Conservation (phyloP, 257 asterid genomes). For the Avicennia marina region DNA sequence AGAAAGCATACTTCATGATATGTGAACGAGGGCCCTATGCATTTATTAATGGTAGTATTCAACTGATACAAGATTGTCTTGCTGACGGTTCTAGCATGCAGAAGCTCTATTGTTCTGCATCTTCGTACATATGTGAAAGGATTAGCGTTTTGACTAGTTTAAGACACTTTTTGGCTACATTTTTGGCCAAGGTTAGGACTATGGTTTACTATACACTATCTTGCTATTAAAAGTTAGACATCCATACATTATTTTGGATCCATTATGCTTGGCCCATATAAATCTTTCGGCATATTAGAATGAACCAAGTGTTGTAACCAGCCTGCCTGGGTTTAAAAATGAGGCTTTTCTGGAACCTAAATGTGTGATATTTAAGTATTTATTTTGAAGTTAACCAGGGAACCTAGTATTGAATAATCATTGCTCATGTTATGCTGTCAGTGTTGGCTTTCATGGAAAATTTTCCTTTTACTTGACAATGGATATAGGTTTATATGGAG, state of each 20-base stretch:
- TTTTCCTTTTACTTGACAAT: conserved; percentile 15
- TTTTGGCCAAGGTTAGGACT: conserved; percentile 80
- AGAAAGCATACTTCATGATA: conserved; percentile 82
- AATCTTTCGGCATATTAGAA: neutral
- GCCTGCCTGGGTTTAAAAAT: neutral
- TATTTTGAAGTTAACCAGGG: too few species aligned
- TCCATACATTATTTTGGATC: too few species aligned
- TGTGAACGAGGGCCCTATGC: conserved; percentile 91
- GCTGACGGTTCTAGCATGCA: conserved; percentile 69
- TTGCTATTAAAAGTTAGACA: too few species aligned
- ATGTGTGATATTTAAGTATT: too few species aligned
- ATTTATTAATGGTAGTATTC: conserved; percentile 67
- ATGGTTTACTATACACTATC: neutral
- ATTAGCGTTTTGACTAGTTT: conserved; percentile 60
- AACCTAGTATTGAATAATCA: too few species aligned
- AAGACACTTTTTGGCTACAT: conserved; percentile 70
- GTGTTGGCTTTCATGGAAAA: neutral
- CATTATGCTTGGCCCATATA: conserved; percentile 1
- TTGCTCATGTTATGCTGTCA: too few species aligned
- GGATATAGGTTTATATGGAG: conserved; percentile 71
- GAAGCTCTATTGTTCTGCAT: conserved; percentile 53
- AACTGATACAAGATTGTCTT: conserved; percentile 52
- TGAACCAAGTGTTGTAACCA: neutral
- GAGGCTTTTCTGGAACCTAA: neutral
- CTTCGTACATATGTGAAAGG: conserved; percentile 85